Base-by-base conservation (phyloP, 169 alveolate species). In the Plasmodium relictum region DNA sequence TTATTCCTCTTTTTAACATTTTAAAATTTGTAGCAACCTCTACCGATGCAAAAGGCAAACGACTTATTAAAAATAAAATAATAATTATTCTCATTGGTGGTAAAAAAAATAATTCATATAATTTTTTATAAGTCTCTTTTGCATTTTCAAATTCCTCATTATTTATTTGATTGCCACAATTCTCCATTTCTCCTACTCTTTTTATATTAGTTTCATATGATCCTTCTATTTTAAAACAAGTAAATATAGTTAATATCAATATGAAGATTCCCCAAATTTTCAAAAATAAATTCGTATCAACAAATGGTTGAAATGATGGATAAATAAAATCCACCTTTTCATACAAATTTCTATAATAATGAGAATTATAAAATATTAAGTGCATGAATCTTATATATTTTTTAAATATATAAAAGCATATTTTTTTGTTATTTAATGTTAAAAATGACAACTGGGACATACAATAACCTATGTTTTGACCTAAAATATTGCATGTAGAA, bases 401-500 rank as follows among this genome's bases (percentile, higher is more conserved):
- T 50, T 80, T 76, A 45, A 90, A 42, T 48, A 93, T 20, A 54
- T 66, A 70, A 16, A 71, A 68, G 16, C 96, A 88, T 8, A 89
- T 61, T 24, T 88, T 52, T 59, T 80, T 66, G 66, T 91, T 94
- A 74, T 89, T 92, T 61, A 95, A 93, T 26, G 93, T 91, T 39
- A 94, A 42, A 74, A 95, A 94, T 4, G 96, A 92, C 14, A 95
- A 69, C 74, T 92, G 95, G 12, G 97, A 91, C 14, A 90, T 73
- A 70, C 94, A 93, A n/a, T 89, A 85, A n/a, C 97, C 97, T 12
- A 94, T 74, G 45, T 95, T 88, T 74, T 95, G 97, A 7, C 97
- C 97, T 42, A 93, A 93, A 22, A 95, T 78, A 87, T 95, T 95
- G 80, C 97, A 95, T 39, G 97, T 92, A 20, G 97, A 95, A n/a